Evolutionary conservation across 805 yeast genomes (phyloP).

Genomic region (Nakazawaea siamensis): DNA sequence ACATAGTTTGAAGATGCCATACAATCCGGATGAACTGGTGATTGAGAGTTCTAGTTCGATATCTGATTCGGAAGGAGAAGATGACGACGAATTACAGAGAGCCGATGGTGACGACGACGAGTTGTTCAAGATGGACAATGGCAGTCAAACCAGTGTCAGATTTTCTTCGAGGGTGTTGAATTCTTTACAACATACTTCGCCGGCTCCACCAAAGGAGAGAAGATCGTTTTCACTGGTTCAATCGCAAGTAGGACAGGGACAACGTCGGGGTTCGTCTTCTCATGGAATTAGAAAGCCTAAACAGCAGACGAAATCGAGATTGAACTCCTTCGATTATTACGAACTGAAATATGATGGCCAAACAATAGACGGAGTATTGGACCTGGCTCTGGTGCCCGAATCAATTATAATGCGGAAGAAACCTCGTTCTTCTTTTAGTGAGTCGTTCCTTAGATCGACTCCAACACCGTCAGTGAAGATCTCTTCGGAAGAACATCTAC

Average conservation of each 20-base stretch:
- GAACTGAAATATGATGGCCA: constrained; percentile 22
- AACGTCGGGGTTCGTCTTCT: constrained; percentile 7
- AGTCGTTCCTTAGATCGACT: constrained; percentile 29
- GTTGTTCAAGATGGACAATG: constrained; percentile 6
- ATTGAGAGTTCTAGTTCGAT: constrained; percentile 26
- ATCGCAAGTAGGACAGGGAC: not conserved
- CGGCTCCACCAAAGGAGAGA: not conserved
- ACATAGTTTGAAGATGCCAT: constrained; percentile 39
- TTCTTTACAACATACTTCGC: constrained; percentile 4
- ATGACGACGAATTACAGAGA: constrained; percentile 34
- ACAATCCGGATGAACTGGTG: constrained; percentile 29
- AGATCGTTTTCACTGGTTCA: constrained; percentile 2
- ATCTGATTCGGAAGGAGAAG: constrained; percentile 22
- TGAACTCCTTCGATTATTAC: constrained; percentile 30
- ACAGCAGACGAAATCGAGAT: constrained; percentile 23
- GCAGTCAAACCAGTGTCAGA: constrained; percentile 6
- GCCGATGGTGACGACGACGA: constrained; percentile 31
- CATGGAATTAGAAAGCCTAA: constrained; percentile 26
- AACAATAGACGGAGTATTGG: constrained; percentile 12
- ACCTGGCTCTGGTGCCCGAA: constrained; percentile 20
- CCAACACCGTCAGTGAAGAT: constrained; percentile 10
- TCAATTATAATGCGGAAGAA: constrained; percentile 17
- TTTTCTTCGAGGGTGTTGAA: constrained; percentile 10
- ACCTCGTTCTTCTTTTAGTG: constrained; percentile 28
- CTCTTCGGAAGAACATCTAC: constrained; percentile 7